A percentile compares a stretch with the other conserved stretches of the same genome.
Evolutionary conservation across 2,329 filamentous ascomycete genomes (phyloP).

Genomic region (Epichloe scottii): DNA sequence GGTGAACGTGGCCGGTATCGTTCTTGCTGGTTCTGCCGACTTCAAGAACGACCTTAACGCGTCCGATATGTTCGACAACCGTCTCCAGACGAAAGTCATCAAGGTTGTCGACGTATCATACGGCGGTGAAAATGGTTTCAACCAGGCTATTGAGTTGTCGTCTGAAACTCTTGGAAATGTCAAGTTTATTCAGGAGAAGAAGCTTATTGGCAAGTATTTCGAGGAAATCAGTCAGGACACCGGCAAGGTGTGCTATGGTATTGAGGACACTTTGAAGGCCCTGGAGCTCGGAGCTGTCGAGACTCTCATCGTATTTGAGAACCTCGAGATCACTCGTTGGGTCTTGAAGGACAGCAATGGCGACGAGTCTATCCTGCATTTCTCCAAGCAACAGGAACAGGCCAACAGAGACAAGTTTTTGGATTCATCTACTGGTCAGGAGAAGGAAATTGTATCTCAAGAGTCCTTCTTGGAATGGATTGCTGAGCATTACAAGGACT

Average conservation of each 20-base stretch:
- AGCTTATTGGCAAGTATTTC: constrained; percentile 97
- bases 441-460: constrained; percentile 88
- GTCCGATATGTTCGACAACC: constrained; percentile 92
- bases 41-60: constrained; percentile 99
- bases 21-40: constrained; percentile 92
- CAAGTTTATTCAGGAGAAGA: constrained; percentile 99
- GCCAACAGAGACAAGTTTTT: constrained; percentile 71
- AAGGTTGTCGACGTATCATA: constrained; percentile 99
- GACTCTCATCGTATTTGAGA: constrained; percentile 92
- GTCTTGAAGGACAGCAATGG: constrained; percentile 69
- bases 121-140: constrained; percentile 98
- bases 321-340: constrained; percentile 90
- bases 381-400: constrained; percentile 65
- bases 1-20: constrained; percentile 90
- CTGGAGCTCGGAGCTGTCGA: constrained; percentile 92
- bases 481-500: constrained; percentile 96
- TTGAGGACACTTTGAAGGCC: constrained; percentile 95
- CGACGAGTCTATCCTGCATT: constrained; percentile 65
- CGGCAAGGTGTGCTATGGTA: constrained; percentile 93
- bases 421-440: constrained; percentile 89
- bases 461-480: constrained; percentile 98
- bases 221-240: constrained; percentile 98
- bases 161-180: constrained; percentile 95
- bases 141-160: constrained; percentile 94
- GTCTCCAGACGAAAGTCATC: constrained; percentile 89